These are phyloP conservation scores for Stellera chamaejasme DNA, from an alignment of 345 rosid genomes.

Conservation along the genomic window DNA sequence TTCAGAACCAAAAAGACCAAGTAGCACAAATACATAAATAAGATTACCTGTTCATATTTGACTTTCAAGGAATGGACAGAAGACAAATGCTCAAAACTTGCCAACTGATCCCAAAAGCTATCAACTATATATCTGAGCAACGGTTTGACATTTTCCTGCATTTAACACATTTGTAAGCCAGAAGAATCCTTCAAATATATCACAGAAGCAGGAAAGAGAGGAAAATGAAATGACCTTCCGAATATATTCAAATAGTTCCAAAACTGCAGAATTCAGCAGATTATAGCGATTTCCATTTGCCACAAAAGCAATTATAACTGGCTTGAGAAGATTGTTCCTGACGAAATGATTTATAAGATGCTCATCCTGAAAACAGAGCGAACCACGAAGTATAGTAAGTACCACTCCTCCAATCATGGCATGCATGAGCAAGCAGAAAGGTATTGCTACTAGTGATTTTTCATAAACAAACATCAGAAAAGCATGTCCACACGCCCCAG, in stretches of 20 bases:
- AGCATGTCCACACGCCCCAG: no score
- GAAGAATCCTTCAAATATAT: conserved; percentile 10
- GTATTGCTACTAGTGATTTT: neutral
- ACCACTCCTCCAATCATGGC: neutral
- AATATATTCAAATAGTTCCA: conserved; percentile 90
- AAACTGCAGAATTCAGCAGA: conserved; percentile 80
- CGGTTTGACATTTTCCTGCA: conserved; percentile 75
- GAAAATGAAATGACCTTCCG: conserved; percentile 52
- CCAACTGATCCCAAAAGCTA: conserved; percentile 76
- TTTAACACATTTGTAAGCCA: conserved; percentile 11
- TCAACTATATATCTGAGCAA: conserved; percentile 74
- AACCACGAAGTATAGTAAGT: neutral
- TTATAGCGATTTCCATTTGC: conserved; percentile 87
- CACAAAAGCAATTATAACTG: conserved; percentile 78
- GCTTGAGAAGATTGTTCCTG: conserved; percentile 78
- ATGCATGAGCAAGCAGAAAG: no score
- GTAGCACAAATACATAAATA: neutral
- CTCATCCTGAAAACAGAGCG: conserved; percentile 63
- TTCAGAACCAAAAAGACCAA: neutral
- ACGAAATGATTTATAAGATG: conserved; percentile 69
- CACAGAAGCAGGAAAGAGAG: conserved; percentile 11
- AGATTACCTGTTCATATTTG: conserved; percentile 71
- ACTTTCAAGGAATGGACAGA: conserved; percentile 59
- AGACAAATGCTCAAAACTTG: conserved; percentile 45
- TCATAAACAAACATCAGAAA: no score